Evolutionary conservation across 1,139 yeast species (phyloP), one percentile per base, ranked within the genome.

Genomic region (Geotrichum cucujoidarum): DNA sequence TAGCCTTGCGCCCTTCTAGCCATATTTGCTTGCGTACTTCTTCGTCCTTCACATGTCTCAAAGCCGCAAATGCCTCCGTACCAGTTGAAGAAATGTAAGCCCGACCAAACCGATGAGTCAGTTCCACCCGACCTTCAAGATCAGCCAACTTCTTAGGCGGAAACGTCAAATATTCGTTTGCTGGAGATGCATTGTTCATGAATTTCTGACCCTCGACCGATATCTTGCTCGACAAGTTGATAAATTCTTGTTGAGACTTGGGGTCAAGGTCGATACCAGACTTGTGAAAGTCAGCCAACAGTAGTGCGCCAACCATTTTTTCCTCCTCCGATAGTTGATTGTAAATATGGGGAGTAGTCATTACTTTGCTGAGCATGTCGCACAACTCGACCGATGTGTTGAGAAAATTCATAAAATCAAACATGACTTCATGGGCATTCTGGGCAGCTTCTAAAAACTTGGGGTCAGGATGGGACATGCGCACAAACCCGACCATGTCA

Each of bases 321-420:
- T 94, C 97, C 65, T 94, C 98, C 2, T 68, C 66, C 1, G 81
- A 65, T 25, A 90, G 69, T 24, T 67, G 56, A 1, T 57, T 43
- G 3, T 62, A 51, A 1, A 83, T 66, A 2, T 61, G 61, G 4
- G 68, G 62, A 43, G 76, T 75, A 2, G 70, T 64, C 51, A 90
- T 66, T 0, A 85, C 82, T 14, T 66, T 65, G 30, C 76, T 74
- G 41, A 92, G 72, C 47, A 76, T 78, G 38, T 70, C 66, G 60
- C 83, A 88, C 37, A 92, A 71, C 40, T 78, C 84, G 14, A 82
- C 86, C 52, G 88, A 84, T 5, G 97, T 92, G 64, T 92, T 92
- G 43, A 92, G 72, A 52, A 84, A 78, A 65, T 89, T 92, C 99
- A 92, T 94, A 65, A 83, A 90, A 54, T 89, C 95, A 66, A 83